Conservation (phyloP, 1,284 basidiomycete genomes). For the Pyrrhoderma noxium region DNA sequence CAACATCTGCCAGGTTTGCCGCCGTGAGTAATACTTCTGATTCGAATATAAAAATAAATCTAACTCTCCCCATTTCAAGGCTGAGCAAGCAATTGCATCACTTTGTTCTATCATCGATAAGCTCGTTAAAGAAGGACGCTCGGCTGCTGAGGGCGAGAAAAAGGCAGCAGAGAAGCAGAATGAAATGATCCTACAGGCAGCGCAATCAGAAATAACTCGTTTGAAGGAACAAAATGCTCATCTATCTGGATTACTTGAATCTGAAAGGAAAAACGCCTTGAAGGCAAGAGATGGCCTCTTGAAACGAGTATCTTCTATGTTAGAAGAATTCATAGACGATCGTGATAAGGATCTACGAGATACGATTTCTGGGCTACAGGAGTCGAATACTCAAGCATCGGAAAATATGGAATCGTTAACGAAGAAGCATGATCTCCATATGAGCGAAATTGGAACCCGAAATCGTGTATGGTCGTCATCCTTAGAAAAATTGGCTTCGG, state of each 20-base stretch:
- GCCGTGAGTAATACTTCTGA: conserved; percentile 28
- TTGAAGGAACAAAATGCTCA: conserved; percentile 70
- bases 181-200: conserved; percentile 42
- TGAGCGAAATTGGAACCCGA: conserved; percentile 35
- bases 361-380: conserved; percentile 47
- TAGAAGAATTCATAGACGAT: conserved; percentile 63
- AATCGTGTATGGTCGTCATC: conserved; percentile 35
- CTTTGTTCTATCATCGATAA: conserved; percentile 52
- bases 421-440: conserved; percentile 40
- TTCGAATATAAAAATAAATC: too few species aligned
- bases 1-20: conserved; percentile 32
- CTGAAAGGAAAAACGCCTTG: conserved; percentile 59
- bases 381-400: conserved; percentile 50
- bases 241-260: conserved; percentile 54
- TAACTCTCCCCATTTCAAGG: too few species aligned
- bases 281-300: conserved; percentile 67
- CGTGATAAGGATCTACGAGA: conserved; percentile 64
- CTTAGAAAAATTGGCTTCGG: conserved; percentile 42
- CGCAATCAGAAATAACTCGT: conserved; percentile 54
- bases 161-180: conserved; percentile 45
- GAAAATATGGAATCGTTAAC: conserved; percentile 41
- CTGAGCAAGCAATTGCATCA: conserved; percentile 47
- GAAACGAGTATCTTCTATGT: conserved; percentile 60
- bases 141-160: conserved; percentile 50
- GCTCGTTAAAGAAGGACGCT: conserved; percentile 50